A percentile compares a stretch with the other conserved stretches of the same genome.
Conservation (phyloP, 2,329 filamentous ascomycete genomes). For the Colletotrichum shisoi region DNA sequence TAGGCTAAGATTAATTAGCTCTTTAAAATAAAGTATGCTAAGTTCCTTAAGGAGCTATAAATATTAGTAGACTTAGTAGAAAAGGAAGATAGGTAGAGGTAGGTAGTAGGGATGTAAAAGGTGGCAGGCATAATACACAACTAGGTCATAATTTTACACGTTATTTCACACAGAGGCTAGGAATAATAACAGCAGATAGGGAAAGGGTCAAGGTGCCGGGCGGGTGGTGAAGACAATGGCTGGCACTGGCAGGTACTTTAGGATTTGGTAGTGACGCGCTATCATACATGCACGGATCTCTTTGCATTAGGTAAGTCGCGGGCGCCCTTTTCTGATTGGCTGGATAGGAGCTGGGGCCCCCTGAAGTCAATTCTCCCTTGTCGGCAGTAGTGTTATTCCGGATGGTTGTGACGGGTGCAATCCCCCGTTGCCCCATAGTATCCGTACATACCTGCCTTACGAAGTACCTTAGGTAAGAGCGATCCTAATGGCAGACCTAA, state of each 20-base stretch:
- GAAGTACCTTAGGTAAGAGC: too few relatives aligned
- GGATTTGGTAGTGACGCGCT: slow-evolving; percentile 2
- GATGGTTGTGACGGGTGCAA: not conserved
- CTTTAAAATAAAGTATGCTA: too few relatives aligned
- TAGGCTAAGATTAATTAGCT: too few relatives aligned
- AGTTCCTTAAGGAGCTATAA: too few relatives aligned
- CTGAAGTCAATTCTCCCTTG: slow-evolving; percentile 33
- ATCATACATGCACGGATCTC: slow-evolving; percentile 14
- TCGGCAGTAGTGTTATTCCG: slow-evolving; percentile 34
- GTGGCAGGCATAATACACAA: too few relatives aligned
- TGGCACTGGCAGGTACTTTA: slow-evolving; percentile 15
- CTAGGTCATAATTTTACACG: too few relatives aligned
- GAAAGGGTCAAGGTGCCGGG: slow-evolving; percentile 19
- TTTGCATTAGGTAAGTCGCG: slow-evolving; percentile 33
- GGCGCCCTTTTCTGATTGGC: slow-evolving; percentile 3
- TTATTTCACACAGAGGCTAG: too few relatives aligned
- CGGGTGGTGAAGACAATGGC: slow-evolving; percentile 6
- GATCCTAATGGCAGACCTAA: slow-evolving; percentile 5
- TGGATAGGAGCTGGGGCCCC: slow-evolving; percentile 25
- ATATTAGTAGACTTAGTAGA: too few relatives aligned
- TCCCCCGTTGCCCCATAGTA: slow-evolving; percentile 20
- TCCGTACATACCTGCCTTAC: too few relatives aligned
- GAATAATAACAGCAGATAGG: too few relatives aligned
- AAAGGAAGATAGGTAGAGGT: too few relatives aligned
- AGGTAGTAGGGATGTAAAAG: too few relatives aligned